A percentile compares a stretch with the other conserved stretches of the same genome.
Evolutionary conservation across 1,139 yeast genomes (phyloP).

Genomic region (Zhuliangozyma parablackwelliae): DNA sequence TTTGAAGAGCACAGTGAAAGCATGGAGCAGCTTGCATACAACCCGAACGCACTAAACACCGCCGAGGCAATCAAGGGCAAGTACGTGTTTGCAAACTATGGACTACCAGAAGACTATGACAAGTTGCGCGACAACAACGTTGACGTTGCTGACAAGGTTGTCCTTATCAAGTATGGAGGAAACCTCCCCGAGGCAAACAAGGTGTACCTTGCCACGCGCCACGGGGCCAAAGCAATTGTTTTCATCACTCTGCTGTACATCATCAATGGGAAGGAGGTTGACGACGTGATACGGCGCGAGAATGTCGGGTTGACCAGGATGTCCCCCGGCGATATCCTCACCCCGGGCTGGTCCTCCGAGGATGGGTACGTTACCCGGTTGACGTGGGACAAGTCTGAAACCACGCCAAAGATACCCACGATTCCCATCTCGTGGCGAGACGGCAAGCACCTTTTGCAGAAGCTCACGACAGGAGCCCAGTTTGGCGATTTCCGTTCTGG

Average conservation of each 20-base stretch:
- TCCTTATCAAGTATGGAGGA: conserved; percentile 58
- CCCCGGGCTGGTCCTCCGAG: conserved; percentile 73
- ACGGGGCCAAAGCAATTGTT: conserved; percentile 32
- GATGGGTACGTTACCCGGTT: conserved; percentile 33
- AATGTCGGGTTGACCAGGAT: conserved; percentile 64
- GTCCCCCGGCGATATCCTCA: conserved; percentile 73
- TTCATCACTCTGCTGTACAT: conserved; percentile 29
- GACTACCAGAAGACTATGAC: conserved; percentile 56
- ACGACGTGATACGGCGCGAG: conserved; percentile 54
- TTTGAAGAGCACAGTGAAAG: conserved; percentile 28
- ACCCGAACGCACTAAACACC: conserved; percentile 55
- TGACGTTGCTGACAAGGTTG: conserved; percentile 39
- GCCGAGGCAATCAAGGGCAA: conserved; percentile 49
- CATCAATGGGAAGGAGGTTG: conserved; percentile 15
- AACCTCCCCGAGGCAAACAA: conserved; percentile 35
- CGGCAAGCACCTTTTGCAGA: conserved; percentile 47
- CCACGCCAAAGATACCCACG: conserved; percentile 69
- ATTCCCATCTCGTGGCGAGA: conserved; percentile 75
- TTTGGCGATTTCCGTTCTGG: conserved; percentile 32
- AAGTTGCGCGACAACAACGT: conserved; percentile 33
- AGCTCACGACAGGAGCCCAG: conserved; percentile 44
- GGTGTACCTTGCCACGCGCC: conserved; percentile 26
- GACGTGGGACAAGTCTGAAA: conserved; percentile 45
- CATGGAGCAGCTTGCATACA: conserved; percentile 50
- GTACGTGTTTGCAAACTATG: conserved; percentile 58